Evolutionary conservation across 768 basidiomycete genomes (phyloP).

Genomic region (Podaxis carcinomalis): DNA sequence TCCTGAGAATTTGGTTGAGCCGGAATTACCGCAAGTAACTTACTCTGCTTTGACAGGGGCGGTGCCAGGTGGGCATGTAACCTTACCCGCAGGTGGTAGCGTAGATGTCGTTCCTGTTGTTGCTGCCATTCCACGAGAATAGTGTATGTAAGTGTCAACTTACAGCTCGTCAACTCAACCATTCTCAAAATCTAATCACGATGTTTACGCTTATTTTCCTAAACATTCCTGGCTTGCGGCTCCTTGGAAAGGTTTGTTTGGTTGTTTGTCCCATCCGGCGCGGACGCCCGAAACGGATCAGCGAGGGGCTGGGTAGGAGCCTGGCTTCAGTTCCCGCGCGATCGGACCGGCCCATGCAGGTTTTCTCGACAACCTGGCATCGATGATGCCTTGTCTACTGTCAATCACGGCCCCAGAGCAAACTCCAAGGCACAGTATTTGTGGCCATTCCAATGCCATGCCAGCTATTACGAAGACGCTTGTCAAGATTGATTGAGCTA

Average conservation of each 20-base stretch:
- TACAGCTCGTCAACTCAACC: neutral
- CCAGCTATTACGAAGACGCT: neutral
- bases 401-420: neutral
- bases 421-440: neutral
- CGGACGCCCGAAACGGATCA: too few relatives aligned
- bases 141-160: neutral
- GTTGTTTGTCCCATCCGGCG: too few relatives aligned
- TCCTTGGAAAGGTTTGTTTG: too few relatives aligned
- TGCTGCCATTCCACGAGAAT: neutral
- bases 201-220: neutral
- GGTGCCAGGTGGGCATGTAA: slow-evolving; percentile 25
- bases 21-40: slow-evolving; percentile 11
- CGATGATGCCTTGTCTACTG: neutral
- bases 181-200: neutral
- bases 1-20: neutral
- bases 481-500: neutral
- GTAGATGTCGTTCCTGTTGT: neutral
- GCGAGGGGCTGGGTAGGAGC: neutral
- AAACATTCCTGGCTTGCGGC: neutral
- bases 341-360: neutral
- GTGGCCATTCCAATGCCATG: neutral
- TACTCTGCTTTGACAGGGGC: slow-evolving; percentile 38
- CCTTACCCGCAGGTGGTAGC: neutral
- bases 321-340: neutral
- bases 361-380: neutral